A percentile compares a stretch with the other conserved stretches of the same genome.
These are phyloP conservation scores for Dillenia turbinata DNA, from an alignment of 164 flowering plant species.

Conservation along the genomic window DNA sequence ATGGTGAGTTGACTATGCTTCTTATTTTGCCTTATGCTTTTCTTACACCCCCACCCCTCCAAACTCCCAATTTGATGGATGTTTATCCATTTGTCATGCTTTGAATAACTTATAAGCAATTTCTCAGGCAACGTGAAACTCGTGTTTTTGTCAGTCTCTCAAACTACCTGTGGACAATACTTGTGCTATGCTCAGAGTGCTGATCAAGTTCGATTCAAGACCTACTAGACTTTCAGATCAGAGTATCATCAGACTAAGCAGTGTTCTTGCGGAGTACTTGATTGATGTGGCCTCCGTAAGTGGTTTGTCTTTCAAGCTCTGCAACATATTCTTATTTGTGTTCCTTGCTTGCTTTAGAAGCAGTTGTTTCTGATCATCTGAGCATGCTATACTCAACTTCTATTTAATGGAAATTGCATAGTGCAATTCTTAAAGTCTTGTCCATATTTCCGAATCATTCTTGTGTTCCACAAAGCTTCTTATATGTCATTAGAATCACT, in stretches of 20 bases:
- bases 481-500: too few species aligned
- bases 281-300: slow-evolving; percentile 53
- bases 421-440: too few species aligned
- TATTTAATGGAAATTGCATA: too few species aligned
- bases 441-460: too few species aligned
- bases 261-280: slow-evolving; percentile 47
- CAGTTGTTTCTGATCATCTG: too few species aligned
- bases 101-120: too few species aligned
- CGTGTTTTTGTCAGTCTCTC: slow-evolving; percentile 31
- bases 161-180: slow-evolving; percentile 53
- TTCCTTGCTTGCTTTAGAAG: too few species aligned
- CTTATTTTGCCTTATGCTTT: background rate
- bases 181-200: slow-evolving; percentile 61
- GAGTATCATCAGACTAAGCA: slow-evolving; percentile 36
- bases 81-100: too few species aligned
- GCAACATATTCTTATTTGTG: background rate
- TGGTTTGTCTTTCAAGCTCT: slow-evolving; percentile 1
- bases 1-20: slow-evolving; percentile 35
- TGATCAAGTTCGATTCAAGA: slow-evolving; percentile 42
- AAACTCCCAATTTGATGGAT: too few species aligned
- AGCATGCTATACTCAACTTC: too few species aligned
- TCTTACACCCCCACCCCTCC: background rate
- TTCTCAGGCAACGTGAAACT: background rate
- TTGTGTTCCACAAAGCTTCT: too few species aligned
- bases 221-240: slow-evolving; percentile 53